Evolutionary conservation across 1,284 basidiomycete genomes (phyloP).

Genomic region (Cryptococcus sp.): DNA sequence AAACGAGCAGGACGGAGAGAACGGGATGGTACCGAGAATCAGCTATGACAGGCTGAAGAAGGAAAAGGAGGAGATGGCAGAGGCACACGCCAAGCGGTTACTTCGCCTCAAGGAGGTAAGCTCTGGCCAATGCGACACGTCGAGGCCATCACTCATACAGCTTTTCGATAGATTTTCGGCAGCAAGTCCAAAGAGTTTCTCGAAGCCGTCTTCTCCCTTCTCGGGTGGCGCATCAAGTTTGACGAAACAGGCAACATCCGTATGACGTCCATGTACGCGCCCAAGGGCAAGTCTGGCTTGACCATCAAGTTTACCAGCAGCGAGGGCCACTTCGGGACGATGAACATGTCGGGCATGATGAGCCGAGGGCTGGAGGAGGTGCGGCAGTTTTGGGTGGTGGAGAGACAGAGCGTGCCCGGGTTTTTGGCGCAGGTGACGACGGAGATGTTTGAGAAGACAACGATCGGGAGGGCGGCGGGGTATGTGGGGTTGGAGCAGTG

Average conservation of each 20-base stretch:
- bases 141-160: background rate
- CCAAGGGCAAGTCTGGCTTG: slow-evolving; percentile 53
- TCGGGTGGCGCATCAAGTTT: slow-evolving; percentile 57
- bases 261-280: slow-evolving; percentile 56
- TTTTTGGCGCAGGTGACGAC: slow-evolving; percentile 55
- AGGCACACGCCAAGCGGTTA: slow-evolving; percentile 54
- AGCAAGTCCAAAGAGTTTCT: slow-evolving; percentile 56
- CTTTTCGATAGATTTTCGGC: slow-evolving; percentile 47
- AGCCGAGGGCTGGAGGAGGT: slow-evolving; percentile 49
- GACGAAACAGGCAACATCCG: slow-evolving; percentile 55
- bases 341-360: slow-evolving; percentile 52
- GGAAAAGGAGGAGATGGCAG: slow-evolving; percentile 50
- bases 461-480: slow-evolving; percentile 45
- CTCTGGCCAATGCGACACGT: background rate
- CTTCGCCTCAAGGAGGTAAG: slow-evolving; percentile 53
- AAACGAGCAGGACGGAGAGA: slow-evolving; percentile 4
- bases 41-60: slow-evolving; percentile 50
- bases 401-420: slow-evolving; percentile 54
- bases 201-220: slow-evolving; percentile 55
- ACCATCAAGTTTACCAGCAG: slow-evolving; percentile 51
- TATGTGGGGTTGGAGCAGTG: slow-evolving; percentile 42
- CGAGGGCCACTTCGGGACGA: slow-evolving; percentile 54
- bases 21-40: slow-evolving; percentile 50
- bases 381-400: slow-evolving; percentile 54
- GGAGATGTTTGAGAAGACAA: slow-evolving; percentile 54